Percentiles rank a stretch among this genome's conserved stretches.
These are phyloP conservation scores for Claviceps arundinis DNA, from an alignment of 2,329 filamentous ascomycete genomes.

Conservation along the genomic window DNA sequence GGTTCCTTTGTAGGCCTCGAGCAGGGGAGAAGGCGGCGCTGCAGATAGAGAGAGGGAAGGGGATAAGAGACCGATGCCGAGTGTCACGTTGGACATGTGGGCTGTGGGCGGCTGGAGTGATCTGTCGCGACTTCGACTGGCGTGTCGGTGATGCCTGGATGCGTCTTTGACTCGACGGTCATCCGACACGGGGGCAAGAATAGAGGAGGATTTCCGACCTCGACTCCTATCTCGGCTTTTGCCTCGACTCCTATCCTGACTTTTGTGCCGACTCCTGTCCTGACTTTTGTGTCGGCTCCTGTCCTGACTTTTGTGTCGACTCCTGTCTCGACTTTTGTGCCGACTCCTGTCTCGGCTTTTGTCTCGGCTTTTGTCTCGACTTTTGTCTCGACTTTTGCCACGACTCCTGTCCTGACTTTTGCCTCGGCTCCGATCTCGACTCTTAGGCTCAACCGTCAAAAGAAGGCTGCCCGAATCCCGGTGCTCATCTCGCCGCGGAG, in stretches of 20 bases:
- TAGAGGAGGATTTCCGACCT: slow-evolving; percentile 9
- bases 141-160: slow-evolving; percentile 20
- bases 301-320: too few species aligned
- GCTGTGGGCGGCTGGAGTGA: slow-evolving; percentile 35
- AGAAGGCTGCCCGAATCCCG: slow-evolving; percentile 25
- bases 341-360: too few species aligned
- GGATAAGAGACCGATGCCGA: slow-evolving; percentile 30
- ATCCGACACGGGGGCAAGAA: slow-evolving; percentile 10
- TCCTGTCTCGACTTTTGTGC: too few species aligned
- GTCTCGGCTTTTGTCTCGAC: too few species aligned
- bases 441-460: slow-evolving; percentile 27
- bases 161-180: slow-evolving; percentile 10
- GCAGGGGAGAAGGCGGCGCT: slow-evolving; percentile 67
- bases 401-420: too few species aligned
- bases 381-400: too few species aligned
- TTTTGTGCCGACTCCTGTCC: too few species aligned
- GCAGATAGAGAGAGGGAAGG: slow-evolving; percentile 32
- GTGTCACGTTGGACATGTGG: slow-evolving; percentile 39
- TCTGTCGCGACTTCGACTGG: slow-evolving; percentile 24
- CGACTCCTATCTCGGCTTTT: too few species aligned
- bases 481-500: slow-evolving; percentile 20
- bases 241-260: too few species aligned
- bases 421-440: slow-evolving; percentile 2
- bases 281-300: too few species aligned
- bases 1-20: slow-evolving; percentile 86